Evolutionary conservation across 2,329 filamentous ascomycete genomes (phyloP).

Genomic region (Pseudomassariella vexata): DNA sequence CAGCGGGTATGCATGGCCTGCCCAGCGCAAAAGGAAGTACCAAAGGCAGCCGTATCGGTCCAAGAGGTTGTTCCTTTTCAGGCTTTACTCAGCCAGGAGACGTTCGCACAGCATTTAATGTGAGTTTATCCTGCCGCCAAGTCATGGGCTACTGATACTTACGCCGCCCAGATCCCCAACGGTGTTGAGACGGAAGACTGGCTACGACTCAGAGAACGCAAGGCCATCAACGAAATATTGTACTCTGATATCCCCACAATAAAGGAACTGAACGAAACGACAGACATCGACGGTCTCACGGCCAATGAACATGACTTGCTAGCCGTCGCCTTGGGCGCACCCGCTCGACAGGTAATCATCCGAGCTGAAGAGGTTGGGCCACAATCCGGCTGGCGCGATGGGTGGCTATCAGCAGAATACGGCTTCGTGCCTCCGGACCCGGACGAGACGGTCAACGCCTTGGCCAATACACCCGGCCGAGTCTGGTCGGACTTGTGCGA

Average conservation of each 20-base stretch:
- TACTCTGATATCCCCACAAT: conserved; percentile 37
- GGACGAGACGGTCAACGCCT: conserved; percentile 39
- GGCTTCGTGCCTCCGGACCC: conserved; percentile 47
- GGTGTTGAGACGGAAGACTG: conserved; percentile 40
- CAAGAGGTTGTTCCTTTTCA: conserved; percentile 29
- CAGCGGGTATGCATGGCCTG: conserved; percentile 20
- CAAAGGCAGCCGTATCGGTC: conserved; percentile 23
- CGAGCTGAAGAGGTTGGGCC: conserved; percentile 47
- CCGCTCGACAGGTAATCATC: conserved; percentile 47
- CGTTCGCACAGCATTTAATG: conserved; percentile 25
- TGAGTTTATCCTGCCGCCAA: conserved; percentile 7
- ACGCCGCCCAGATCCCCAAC: conserved; percentile 31
- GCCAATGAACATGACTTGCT: conserved; percentile 42
- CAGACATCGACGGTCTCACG: conserved; percentile 42
- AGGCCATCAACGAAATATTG: conserved; percentile 41
- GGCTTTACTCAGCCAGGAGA: conserved; percentile 28
- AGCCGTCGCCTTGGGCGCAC: conserved; percentile 46
- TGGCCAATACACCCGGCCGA: conserved; percentile 41
- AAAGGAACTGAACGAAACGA: conserved; percentile 31
- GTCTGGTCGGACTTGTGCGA: conserved; percentile 50
- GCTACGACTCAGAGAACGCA: conserved; percentile 39
- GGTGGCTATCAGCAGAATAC: conserved; percentile 44
- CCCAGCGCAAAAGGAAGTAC: no score
- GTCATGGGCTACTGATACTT: conserved; percentile 4
- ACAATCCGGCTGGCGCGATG: conserved; percentile 46